Percentiles rank a stretch among this genome's conserved stretches.
Conservation (phyloP, 2,329 filamentous ascomycete genomes). For the Coniochaeta sp. region DNA sequence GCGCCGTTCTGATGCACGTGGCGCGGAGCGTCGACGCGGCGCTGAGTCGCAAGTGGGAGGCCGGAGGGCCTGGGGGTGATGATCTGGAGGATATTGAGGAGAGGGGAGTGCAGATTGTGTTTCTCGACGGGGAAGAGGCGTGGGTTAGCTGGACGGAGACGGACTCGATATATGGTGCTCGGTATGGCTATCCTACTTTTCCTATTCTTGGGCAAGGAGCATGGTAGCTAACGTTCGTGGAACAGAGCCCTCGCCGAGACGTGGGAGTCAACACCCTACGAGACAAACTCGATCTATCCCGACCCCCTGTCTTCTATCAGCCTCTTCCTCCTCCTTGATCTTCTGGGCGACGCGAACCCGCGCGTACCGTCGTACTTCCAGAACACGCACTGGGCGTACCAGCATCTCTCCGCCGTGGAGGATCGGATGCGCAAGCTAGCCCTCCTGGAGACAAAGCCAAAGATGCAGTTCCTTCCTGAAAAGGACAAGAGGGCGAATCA, state of each 20-base stretch:
- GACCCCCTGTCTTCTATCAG: constrained; percentile 73
- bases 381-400: constrained; percentile 66
- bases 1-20: constrained; percentile 85
- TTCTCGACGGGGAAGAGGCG: constrained; percentile 92
- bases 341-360: constrained; percentile 55
- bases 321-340: constrained; percentile 47
- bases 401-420: constrained; percentile 50
- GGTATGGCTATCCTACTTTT: constrained; percentile 37
- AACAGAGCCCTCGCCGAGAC: constrained; percentile 62
- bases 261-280: constrained; percentile 69
- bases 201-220: not conserved
- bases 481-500: constrained; percentile 40
- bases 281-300: constrained; percentile 65
- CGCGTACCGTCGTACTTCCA: constrained; percentile 59
- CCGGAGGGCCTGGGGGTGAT: constrained; percentile 57
- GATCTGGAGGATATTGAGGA: constrained; percentile 56
- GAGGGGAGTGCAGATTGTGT: constrained; percentile 78
- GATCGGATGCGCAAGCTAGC: constrained; percentile 46
- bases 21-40: constrained; percentile 74
- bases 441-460: constrained; percentile 39
- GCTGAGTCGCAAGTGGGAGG: constrained; percentile 75
- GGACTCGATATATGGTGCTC: constrained; percentile 84
- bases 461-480: constrained; percentile 59
- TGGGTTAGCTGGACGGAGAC: constrained; percentile 71
- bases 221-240: not conserved